A percentile compares a stretch with the other conserved stretches of the same genome.
These are phyloP conservation scores for Biscogniauxia mediterranea DNA, from an alignment of 2,329 filamentous ascomycete genomes.

Conservation along the genomic window DNA sequence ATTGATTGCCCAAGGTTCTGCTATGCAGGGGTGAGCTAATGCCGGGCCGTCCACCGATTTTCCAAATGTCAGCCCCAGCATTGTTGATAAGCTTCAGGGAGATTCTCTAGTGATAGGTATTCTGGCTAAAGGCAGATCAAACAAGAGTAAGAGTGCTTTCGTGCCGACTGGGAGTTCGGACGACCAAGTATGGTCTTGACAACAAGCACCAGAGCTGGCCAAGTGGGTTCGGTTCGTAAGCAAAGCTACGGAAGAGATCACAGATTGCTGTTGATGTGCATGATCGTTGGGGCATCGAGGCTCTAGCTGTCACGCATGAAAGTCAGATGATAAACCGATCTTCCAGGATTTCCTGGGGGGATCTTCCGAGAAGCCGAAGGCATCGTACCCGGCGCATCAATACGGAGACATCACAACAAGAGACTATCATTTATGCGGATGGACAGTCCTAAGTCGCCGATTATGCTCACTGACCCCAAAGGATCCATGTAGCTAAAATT, in stretches of 20 bases:
- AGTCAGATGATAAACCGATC: conserved; percentile 10
- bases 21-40: conserved; percentile 19
- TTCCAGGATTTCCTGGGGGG: conserved; percentile 10
- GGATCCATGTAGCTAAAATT: background rate
- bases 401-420: conserved; percentile 10
- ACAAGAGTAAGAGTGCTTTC: conserved; percentile 20
- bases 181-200: background rate
- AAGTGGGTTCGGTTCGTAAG: conserved; percentile 1
- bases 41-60: conserved; percentile 39
- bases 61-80: conserved; percentile 31
- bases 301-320: conserved; percentile 12
- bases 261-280: conserved; percentile 11
- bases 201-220: background rate
- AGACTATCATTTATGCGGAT: conserved; percentile 14
- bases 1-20: conserved; percentile 24
- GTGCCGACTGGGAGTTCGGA: conserved; percentile 10
- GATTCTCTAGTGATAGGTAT: conserved; percentile 26
- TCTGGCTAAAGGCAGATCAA: conserved; percentile 43
- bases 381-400: conserved; percentile 11
- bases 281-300: conserved; percentile 8
- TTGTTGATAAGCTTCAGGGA: conserved; percentile 22
- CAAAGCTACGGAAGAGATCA: conserved; percentile 2
- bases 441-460: conserved; percentile 10
- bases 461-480: conserved; percentile 3
- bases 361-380: conserved; percentile 15